Percentiles rank a stretch among this genome's conserved stretches.
These are phyloP conservation scores for Millerozyma acaciae DNA, from an alignment of 805 yeast species.

Conservation along the genomic window DNA sequence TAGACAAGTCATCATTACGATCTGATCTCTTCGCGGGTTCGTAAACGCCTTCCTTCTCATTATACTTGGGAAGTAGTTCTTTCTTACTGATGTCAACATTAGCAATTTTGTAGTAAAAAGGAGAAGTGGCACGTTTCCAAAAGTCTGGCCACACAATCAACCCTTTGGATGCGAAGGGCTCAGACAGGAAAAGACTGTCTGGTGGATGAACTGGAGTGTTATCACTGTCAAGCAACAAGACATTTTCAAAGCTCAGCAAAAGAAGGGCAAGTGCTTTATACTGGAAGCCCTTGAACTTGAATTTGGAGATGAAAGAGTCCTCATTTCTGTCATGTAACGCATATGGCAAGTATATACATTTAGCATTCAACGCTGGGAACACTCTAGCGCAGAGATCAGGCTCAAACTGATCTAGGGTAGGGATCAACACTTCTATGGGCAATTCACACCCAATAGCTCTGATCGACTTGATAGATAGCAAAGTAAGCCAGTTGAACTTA, in stretches of 20 bases:
- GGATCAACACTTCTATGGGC: conserved; percentile 82
- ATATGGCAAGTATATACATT: conserved; percentile 35
- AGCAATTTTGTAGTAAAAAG: conserved; percentile 66
- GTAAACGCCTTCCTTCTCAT: conserved; percentile 25
- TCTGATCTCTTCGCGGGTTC: conserved; percentile 2
- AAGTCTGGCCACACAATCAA: conserved; percentile 81
- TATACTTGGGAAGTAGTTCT: conserved; percentile 29
- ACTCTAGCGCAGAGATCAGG: conserved; percentile 47
- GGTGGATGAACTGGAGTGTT: conserved; percentile 67
- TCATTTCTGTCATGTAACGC: conserved; percentile 18
- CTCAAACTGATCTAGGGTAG: conserved; percentile 66
- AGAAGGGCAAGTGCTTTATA: conserved; percentile 41
- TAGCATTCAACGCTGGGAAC: conserved; percentile 36
- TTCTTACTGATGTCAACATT: conserved; percentile 37
- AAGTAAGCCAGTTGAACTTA: conserved; percentile 65
- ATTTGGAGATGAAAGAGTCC: conserved; percentile 21
- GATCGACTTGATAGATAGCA: conserved; percentile 60
- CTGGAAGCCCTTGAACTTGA: conserved; percentile 42
- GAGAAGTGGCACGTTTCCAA: conserved; percentile 82
- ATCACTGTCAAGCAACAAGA: conserved; percentile 72
- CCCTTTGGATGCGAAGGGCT: conserved; percentile 53
- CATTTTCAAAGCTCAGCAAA: conserved; percentile 58
- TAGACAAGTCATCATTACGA: conserved; percentile 5
- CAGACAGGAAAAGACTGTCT: conserved; percentile 51
- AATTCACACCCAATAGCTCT: conserved; percentile 62